Evolutionary conservation across 306 rosid species (phyloP), one percentile per base, ranked within the genome.

Genomic region (Cucumis sativus): DNA sequence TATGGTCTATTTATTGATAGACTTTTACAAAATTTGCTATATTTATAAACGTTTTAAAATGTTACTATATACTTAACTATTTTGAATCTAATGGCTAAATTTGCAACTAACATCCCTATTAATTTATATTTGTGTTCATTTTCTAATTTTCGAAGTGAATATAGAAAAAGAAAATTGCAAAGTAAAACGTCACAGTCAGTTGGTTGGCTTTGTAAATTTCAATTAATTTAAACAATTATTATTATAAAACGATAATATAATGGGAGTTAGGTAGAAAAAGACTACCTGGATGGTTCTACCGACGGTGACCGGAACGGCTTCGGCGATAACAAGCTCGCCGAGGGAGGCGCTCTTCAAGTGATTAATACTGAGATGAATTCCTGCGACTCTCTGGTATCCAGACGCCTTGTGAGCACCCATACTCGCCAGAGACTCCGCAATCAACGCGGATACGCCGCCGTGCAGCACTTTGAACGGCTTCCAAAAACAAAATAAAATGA

Each of bases 381-480:
- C 99, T 4, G 99, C 99, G 15, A 95, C 93, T 77, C 99, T 86
- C 65, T 83, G 77, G 49, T 78, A 92, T 2, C 97, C 97, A 41
- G 88, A 92, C 47, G 97, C 99, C 71, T 87, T 78, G 77, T 85
- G 89, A 40, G 96, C 92, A 25, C 92, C 89, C 1, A 86, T 81
- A 67, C 92, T 88, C 9, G 97, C 97, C 68, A 95, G 85, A 8
- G 92, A 71, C 86, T 95, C 99, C 3, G 97, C 86, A 43, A 95
- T 82, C 87, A 95, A 71, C 7, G 99, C 99, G n/a, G 97, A 95
- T 35, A 92, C 91, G 9, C 99, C 99, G 67, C 99, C 99, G 85
- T 95, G 99, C 54, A 95, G 80, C 83, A 95, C 99, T 87, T 90
- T 92, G 82, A 95, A 95, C 21, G 97, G 97, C 99, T 94, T 86